Evolutionary conservation across 208 protist genomes (phyloP), one percentile per base, ranked within the genome.

Genomic region (Acanthamoeba triangularis): DNA sequence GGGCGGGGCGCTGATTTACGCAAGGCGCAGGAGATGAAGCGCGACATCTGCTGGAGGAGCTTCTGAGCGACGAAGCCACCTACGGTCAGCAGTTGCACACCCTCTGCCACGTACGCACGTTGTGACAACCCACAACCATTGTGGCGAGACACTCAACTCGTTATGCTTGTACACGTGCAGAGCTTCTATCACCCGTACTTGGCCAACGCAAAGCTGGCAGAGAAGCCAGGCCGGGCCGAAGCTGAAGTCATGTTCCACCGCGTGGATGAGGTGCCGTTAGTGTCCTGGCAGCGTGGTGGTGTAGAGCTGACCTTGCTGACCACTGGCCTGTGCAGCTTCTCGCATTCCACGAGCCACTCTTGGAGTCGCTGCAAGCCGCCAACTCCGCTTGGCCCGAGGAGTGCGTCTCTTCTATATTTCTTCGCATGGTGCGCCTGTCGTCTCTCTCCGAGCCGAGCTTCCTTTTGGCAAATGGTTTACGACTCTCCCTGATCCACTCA

Each of bases 221-320:
- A 85, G n/a, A 25, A 59, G 5, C 76, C 76, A 23, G 76, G 44
- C 41, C 33, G 20, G 20, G 35, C 76, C 23, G 76, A 85, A 28
- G 41, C 16, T 14, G 76, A 85, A 1, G 3, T 85, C 41, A 85
- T 85, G 76, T 85, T 85, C n/a, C 76, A 56, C 41, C 76, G 76
- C 8, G 41, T 85, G 41, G 76, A 85, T 7, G 76, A 85, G 76
- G 76, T 85, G 33, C 41, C 4, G 16, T 85, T 11, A 14, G 8
- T 69, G 20, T 69, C 23, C 72, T 35, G 14, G 14, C 35, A 33
- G 8, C 14, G 18, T 11, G n/a, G 72, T 35, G 30, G 8, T 65
- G 59, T 0, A 23, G 3, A n/a, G 59, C 20, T 8, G 1, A 25
- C 54, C 20, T 35, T 35, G 65, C 65, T 72, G 23, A 72, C 30